Conservation (phyloP, 768 basidiomycete species). For the Mycena vitilis region DNA sequence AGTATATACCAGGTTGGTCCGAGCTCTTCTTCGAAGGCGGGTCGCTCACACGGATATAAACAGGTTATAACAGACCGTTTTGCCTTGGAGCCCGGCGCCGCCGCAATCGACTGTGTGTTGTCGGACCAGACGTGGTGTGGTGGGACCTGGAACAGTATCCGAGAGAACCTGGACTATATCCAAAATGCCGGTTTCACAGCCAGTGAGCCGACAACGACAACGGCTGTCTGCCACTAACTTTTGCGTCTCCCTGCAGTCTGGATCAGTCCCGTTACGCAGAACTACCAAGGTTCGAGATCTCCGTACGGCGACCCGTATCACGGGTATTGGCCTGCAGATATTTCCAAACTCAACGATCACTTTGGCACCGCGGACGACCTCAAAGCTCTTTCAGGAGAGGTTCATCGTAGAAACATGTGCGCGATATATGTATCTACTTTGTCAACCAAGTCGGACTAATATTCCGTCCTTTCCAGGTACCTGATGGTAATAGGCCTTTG, state of each 20-base stretch:
- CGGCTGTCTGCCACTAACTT: slow-evolving; percentile 13
- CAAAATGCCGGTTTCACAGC: slow-evolving; percentile 87
- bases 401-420: slow-evolving; percentile 79
- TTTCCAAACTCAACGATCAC: slow-evolving; percentile 66
- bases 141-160: slow-evolving; percentile 83
- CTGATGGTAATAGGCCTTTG: slow-evolving; percentile 63
- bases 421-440: slow-evolving; percentile 42
- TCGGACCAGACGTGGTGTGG: slow-evolving; percentile 80
- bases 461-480: slow-evolving; percentile 54
- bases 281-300: slow-evolving; percentile 77
- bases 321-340: slow-evolving; percentile 85
- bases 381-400: slow-evolving; percentile 66
- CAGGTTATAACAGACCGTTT: slow-evolving; percentile 80
- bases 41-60: too few species aligned
- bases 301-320: slow-evolving; percentile 88
- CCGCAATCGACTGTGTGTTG: slow-evolving; percentile 66
- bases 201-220: slow-evolving; percentile 44
- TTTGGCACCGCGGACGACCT: slow-evolving; percentile 78
- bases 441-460: background rate
- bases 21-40: too few species aligned
- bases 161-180: slow-evolving; percentile 86
- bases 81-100: slow-evolving; percentile 69
- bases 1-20: slow-evolving; percentile 76
- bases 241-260: slow-evolving; percentile 60
- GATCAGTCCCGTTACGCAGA: slow-evolving; percentile 86